Conservation (phyloP, 2,329 filamentous ascomycete species). For the Colletotrichum musicola region DNA sequence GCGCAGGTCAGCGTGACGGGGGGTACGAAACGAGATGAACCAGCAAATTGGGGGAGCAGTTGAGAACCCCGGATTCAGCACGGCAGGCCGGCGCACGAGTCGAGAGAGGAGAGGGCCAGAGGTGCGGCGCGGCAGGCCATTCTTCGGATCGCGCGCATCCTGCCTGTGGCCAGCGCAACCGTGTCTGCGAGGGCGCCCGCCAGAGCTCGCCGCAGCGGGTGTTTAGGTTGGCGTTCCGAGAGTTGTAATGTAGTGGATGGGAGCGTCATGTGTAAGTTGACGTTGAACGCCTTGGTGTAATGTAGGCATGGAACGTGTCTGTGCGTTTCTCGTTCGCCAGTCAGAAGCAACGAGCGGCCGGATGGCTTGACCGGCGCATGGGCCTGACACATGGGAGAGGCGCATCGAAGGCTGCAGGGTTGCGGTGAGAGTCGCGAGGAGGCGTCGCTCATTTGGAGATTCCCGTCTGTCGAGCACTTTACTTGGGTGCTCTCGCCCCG, state of each 20-base stretch:
- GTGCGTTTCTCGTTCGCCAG: slow-evolving; percentile 20
- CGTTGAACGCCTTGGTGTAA: slow-evolving; percentile 2
- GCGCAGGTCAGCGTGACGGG: slow-evolving; percentile 16
- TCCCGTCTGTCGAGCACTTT: background rate
- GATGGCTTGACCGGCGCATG: slow-evolving; percentile 22
- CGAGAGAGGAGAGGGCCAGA: background rate
- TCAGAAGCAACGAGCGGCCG: slow-evolving; percentile 13
- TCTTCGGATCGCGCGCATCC: background rate
- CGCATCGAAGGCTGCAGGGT: slow-evolving; percentile 31
- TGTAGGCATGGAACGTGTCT: slow-evolving; percentile 21
- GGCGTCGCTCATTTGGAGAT: slow-evolving; percentile 5
- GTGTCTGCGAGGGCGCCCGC: background rate
- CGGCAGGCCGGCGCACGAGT: slow-evolving; percentile 5
- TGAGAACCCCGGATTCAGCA: slow-evolving; percentile 17
- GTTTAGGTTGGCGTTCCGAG: slow-evolving; percentile 1
- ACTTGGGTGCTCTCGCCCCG: background rate
- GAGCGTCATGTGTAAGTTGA: slow-evolving; percentile 19
- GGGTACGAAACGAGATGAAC: slow-evolving; percentile 25
- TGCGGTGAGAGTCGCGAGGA: slow-evolving; percentile 5
- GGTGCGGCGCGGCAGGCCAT: background rate
- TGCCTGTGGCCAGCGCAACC: background rate
- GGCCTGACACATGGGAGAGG: slow-evolving; percentile 31
- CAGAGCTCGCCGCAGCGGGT: background rate
- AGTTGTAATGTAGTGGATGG: slow-evolving; percentile 16
- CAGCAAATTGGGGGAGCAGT: slow-evolving; percentile 20